Base-by-base conservation (phyloP, 306 rosid genomes). In the Pyrus pyrifolia region DNA sequence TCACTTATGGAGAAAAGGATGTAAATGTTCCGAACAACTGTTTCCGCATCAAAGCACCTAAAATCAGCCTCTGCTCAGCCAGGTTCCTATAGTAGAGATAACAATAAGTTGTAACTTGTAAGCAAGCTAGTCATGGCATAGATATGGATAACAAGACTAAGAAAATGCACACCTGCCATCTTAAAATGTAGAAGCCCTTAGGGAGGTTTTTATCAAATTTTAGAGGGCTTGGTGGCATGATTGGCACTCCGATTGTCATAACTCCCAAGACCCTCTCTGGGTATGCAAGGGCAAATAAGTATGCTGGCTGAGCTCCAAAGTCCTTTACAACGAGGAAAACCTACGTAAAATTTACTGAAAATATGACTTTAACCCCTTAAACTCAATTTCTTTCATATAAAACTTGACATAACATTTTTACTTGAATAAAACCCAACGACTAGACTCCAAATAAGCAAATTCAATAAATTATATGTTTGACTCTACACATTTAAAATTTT, bases 21-120 rank as follows among this genome's bases (percentile, higher is more conserved):
- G 86, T 89, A 91, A 21, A 93, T 22, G n/a, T 88, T 93, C 19
- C 83, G 80, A 19, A 91, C 86, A 22, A 91, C 93, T 5, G 90
- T 89, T 80, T 86, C 25, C 25, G 25, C 88, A 60, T 91, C 89
- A 31, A 91, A 71, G 15, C 96, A 93, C 57, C 91, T 84, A 70
- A 91, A 93, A 89, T 89, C 96, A 72, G 91, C 88, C 76, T 93
- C 98, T 12, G 92, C 93, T 68, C 93, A 79, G 4, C 97, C 93
- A 19, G 93, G 93, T 81, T 84, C 84, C 97, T 91, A 68, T 7
- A 46, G 61, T 44, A 7, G 9, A 58, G 27, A 9, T 12, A 23
- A 46, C 3, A 4, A 5, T 64, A 49, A 51, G 40, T 55, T n/a
- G 38, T 52, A 75, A 46, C 35, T 60, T 14, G 35, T 35, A 65